phyloP scores from a whole-genome alignment of 2,329 filamentous ascomycete genomes.

The Colletotrichum navitas region DNA sequence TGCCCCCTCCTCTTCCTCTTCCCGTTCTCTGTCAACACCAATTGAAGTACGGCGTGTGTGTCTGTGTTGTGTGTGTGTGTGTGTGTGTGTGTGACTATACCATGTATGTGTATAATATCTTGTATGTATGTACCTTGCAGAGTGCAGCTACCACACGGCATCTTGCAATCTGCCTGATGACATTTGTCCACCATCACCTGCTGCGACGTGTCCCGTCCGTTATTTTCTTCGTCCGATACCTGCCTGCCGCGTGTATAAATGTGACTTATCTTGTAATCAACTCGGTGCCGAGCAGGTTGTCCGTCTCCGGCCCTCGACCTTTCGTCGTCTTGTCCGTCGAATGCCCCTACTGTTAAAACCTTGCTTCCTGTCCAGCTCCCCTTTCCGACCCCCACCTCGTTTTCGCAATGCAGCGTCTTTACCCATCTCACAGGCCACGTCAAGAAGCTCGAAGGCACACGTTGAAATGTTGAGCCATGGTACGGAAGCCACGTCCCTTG shows the following conservation, averaged over 20 bases:
- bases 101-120: too few species aligned
- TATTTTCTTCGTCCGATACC: not conserved
- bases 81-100: too few species aligned
- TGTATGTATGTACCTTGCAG: slow-evolving; percentile 7
- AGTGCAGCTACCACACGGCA: slow-evolving; percentile 7
- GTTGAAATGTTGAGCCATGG: slow-evolving; percentile 21
- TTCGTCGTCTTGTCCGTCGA: slow-evolving; percentile 4
- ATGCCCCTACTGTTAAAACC: not conserved
- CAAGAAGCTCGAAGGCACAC: slow-evolving; percentile 6
- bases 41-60: slow-evolving; percentile 10
- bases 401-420: slow-evolving; percentile 1
- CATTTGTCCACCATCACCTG: not conserved
- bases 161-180: not conserved
- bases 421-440: slow-evolving; percentile 16
- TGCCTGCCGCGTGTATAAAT: not conserved
- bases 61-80: slow-evolving; percentile 11
- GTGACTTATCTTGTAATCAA: not conserved
- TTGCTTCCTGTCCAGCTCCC: not conserved
- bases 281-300: slow-evolving; percentile 12
- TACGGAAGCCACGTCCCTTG: slow-evolving; percentile 15
- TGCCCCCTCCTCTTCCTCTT: not conserved
- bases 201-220: not conserved
- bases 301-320: slow-evolving; percentile 15
- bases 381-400: not conserved
- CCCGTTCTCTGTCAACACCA: not conserved